Base-by-base conservation (phyloP, 177 flowering plant species). In the Tripterygium wilfordii region DNA sequence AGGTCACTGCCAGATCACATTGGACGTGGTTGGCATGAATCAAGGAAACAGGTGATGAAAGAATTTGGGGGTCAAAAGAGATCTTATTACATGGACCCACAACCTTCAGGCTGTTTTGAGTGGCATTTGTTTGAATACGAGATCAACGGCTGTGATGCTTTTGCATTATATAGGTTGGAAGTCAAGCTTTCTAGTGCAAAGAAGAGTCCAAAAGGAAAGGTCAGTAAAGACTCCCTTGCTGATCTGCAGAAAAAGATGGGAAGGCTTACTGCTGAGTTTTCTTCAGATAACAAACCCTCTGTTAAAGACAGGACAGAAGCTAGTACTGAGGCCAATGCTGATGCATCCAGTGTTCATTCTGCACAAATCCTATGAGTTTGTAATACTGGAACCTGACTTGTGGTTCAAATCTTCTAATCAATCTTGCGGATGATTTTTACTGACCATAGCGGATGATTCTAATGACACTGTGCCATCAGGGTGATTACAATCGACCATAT, bases 1-100 rank as follows among this genome's bases (percentile, higher is more conserved):
- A 70, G 99, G 60, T 86, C 97, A 27, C 63, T 92, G 66, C 99
- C 96, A 25, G 99, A 92, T 75, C 87, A 92, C 57, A 65, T 60
- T 51, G 99, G 99, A 3, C 94, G 99, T 33, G 99, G 99, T 56
- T 94, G 97, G 99, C 99, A 94, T 61, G 99, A 94, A 57, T 89
- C 99, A 28, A 78, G 99, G 71, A 94, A 94, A 74, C 99, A 87
- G 66, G 81, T 81, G 64, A 74, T 89, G 82, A 81, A 75, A 42
- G 97, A 89, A 53, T 70, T 49, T 71, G 94, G 82, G 24, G 97
- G 99, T 4, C 69, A 74, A 56, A 94, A 90, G 76, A 73, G 96
- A 64, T 94, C 97, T 29, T 94, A 94, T 57, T 94, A 94, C 61
- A 94, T 94, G 99, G 99, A 94, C 51, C 97, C 99, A 21, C 99